A percentile compares a stretch with the other conserved stretches of the same genome.
phyloP scores from a whole-genome alignment of 2,329 filamentous ascomycete genomes.

The Furcasterigmium furcatum region DNA sequence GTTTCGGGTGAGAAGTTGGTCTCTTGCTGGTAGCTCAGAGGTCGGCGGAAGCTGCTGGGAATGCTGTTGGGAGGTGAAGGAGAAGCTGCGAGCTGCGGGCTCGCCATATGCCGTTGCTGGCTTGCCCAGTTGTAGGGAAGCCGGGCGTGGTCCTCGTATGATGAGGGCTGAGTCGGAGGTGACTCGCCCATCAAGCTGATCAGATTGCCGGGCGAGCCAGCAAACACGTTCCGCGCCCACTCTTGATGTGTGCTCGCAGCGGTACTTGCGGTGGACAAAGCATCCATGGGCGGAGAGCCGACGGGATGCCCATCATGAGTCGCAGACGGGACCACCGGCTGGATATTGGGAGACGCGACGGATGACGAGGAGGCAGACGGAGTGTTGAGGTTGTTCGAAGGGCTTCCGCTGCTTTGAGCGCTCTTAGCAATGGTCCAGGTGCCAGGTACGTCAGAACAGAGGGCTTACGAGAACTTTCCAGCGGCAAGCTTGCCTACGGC shows the following conservation, averaged over 20 bases:
- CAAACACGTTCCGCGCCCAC: conserved; percentile 40
- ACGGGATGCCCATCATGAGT: conserved; percentile 39
- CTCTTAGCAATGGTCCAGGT: conserved; percentile 4
- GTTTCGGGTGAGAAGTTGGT: conserved; percentile 38
- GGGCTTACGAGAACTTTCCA: conserved; percentile 47
- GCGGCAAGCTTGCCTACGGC: conserved; percentile 50
- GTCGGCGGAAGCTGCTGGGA: conserved; percentile 14
- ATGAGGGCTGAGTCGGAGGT: conserved; percentile 49
- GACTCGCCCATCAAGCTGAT: conserved; percentile 50
- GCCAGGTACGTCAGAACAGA: not conserved
- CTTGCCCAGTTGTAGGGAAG: conserved; percentile 42
- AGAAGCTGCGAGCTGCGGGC: conserved; percentile 37
- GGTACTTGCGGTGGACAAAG: conserved; percentile 44
- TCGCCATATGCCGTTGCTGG: conserved; percentile 37
- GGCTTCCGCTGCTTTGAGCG: conserved; percentile 23
- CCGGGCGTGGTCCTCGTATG: conserved; percentile 44
- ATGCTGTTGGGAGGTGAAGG: conserved; percentile 25
- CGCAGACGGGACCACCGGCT: conserved; percentile 28
- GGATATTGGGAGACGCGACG: conserved; percentile 43
- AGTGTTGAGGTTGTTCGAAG: conserved; percentile 24
- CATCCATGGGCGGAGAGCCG: conserved; percentile 44
- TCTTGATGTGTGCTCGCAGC: conserved; percentile 44
- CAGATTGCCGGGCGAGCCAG: conserved; percentile 50
- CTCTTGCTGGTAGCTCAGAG: conserved; percentile 50
- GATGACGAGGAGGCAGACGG: conserved; percentile 31